Evolutionary conservation across 2,329 filamentous ascomycete species (phyloP), one percentile per base, ranked within the genome.

Genomic region (Pseudopithomyces chartarum): DNA sequence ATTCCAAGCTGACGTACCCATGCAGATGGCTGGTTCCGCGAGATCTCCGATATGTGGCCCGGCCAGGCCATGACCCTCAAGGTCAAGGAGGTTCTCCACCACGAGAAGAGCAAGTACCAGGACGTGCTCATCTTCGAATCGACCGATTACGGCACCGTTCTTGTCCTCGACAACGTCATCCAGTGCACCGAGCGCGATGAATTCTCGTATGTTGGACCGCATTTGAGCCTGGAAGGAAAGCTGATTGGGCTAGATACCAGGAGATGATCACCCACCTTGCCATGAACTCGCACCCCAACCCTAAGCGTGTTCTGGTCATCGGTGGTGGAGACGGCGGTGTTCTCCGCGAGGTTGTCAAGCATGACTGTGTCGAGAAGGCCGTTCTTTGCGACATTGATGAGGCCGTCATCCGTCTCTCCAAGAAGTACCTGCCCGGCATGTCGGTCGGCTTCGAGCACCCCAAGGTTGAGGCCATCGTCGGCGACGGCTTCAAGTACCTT

Each of bases 181-280:
- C 95, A 99, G 82, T 92, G 89, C 86, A 98, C 95, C 68, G 95
- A 99, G 87, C 89, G 94, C 66, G 92, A 99, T 76, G 95, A 99
- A 84, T 99, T 98, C 85, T 92, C 93, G 78, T 88, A 85, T 63
- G 81, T 75, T 46, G 44, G 50, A 48, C 52, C 34, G 34, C 29
- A 32, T 47, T 17, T 32, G 4, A 19, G 15, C 15, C 46, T n/a
- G 17, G 22, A 19, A 8, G 22, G 26, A 44, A 48, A 32, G 57
- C 58, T 73, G 52, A 74, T 55, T 49, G 36, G 45, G 38, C 49
- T 62, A 84, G 82, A 71, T 97, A 97, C 87, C 95, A 99, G 85
- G 95, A 99, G 87, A 99, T 99, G 95, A 99, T 99, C 81, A 93
- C 94, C 69, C 92, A 99, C 82, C 86, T 99, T 67, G 95, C 92